A percentile compares a stretch with the other conserved stretches of the same genome.
Conservation (phyloP, 1,284 basidiomycete species). For the Entoloma clypeatum region DNA sequence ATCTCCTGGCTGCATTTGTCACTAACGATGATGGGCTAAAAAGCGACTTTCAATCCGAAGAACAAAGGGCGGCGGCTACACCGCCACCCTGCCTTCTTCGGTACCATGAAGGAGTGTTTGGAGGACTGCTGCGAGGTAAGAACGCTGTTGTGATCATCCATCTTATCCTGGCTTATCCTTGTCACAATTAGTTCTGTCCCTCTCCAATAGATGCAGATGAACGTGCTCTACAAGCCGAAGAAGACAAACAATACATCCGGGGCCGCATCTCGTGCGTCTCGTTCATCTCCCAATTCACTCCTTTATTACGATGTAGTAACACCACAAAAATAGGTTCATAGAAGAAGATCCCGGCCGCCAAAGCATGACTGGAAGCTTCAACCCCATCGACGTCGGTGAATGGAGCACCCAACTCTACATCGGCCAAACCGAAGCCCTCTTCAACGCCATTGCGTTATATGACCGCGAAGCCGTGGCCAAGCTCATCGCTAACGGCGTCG, state of each 20-base stretch:
- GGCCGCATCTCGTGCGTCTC: slow-evolving; percentile 46
- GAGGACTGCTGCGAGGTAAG: slow-evolving; percentile 58
- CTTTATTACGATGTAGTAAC: slow-evolving; percentile 1
- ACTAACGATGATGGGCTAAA: slow-evolving; percentile 5
- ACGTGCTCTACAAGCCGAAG: slow-evolving; percentile 42
- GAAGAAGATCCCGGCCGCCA: slow-evolving; percentile 58
- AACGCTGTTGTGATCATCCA: background rate
- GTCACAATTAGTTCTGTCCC: slow-evolving; percentile 33
- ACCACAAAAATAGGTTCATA: slow-evolving; percentile 40
- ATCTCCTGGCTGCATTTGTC: background rate
- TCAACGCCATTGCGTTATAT: slow-evolving; percentile 45
- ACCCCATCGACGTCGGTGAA: slow-evolving; percentile 62
- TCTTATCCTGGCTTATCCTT: background rate
- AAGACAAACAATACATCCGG: slow-evolving; percentile 50
- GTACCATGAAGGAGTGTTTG: slow-evolving; percentile 50
- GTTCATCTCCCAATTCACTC: background rate
- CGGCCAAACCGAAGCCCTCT: slow-evolving; percentile 48
- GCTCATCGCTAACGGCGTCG: slow-evolving; percentile 39
- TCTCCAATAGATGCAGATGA: slow-evolving; percentile 50
- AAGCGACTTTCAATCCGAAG: slow-evolving; percentile 58
- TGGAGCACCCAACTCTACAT: slow-evolving; percentile 60
- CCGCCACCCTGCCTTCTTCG: slow-evolving; percentile 61
- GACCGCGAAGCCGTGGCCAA: slow-evolving; percentile 37
- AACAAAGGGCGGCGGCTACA: slow-evolving; percentile 55
- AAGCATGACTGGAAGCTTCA: slow-evolving; percentile 57